phyloP scores from a whole-genome alignment of 1,139 yeast genomes.

The Debaryomycetaceae sp. region DNA sequence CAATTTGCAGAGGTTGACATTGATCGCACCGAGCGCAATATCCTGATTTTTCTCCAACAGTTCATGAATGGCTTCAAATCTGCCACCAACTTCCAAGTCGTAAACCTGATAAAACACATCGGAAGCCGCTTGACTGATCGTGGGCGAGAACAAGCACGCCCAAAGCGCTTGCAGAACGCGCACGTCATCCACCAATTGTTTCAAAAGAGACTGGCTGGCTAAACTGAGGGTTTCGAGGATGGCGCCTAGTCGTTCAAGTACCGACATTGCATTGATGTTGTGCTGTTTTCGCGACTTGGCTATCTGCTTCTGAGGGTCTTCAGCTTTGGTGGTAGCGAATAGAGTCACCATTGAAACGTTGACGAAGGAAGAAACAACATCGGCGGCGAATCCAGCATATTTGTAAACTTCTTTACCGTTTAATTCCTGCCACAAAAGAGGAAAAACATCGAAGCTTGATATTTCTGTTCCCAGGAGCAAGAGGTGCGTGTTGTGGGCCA shows the following conservation, averaged over 20 bases:
- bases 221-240: constrained; percentile 26
- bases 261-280: constrained; percentile 17
- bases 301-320: constrained; percentile 10
- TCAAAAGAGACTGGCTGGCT: constrained; percentile 34
- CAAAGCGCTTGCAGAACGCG: constrained; percentile 44
- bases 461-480: constrained; percentile 29
- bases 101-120: constrained; percentile 67
- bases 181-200: constrained; percentile 14
- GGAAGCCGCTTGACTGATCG: constrained; percentile 55
- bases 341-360: constrained; percentile 32
- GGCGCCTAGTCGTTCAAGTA: constrained; percentile 13
- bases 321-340: constrained; percentile 18
- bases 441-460: constrained; percentile 33
- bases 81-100: constrained; percentile 46
- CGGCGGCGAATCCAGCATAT: constrained; percentile 27
- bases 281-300: constrained; percentile 20
- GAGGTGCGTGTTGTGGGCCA: constrained; percentile 42
- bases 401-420: constrained; percentile 26
- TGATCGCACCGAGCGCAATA: constrained; percentile 37
- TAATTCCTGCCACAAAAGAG: constrained; percentile 36
- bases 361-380: constrained; percentile 30
- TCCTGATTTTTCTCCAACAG: constrained; percentile 35
- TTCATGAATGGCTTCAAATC: constrained; percentile 59
- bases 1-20: constrained; percentile 33
- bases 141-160: constrained; percentile 58